Percentiles rank a stretch among this genome's conserved stretches.
phyloP scores from a whole-genome alignment of 176 grass and related monocot genomes.

The Aegilops umbellulata region DNA sequence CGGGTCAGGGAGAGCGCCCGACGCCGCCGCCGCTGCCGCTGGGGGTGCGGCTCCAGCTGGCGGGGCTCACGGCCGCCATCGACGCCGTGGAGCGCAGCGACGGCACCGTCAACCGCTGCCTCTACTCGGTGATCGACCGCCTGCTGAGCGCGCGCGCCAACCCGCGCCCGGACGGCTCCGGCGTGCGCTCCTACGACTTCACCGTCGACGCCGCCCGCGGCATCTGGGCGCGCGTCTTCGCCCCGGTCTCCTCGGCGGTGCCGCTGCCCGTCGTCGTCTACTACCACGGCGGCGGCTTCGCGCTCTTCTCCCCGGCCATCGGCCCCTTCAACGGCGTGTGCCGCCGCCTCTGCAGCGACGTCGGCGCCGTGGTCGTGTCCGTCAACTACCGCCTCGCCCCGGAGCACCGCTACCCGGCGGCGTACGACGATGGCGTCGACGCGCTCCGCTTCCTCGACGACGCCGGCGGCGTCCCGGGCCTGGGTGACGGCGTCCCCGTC shows the following conservation, averaged over 20 bases:
- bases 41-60: conserved; percentile 30
- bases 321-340: conserved; percentile 51
- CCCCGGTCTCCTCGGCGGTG: not conserved
- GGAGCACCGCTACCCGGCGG: conserved; percentile 9
- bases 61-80: conserved; percentile 22
- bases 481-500: not conserved
- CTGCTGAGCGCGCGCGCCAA: conserved; percentile 16
- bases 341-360: conserved; percentile 38
- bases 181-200: conserved; percentile 51
- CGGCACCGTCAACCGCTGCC: conserved; percentile 63
- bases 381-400: conserved; percentile 20
- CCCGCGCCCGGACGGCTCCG: conserved; percentile 27
- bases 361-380: conserved; percentile 30
- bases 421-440: conserved; percentile 14
- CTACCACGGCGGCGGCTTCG: conserved; percentile 84
- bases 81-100: conserved; percentile 36
- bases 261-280: conserved; percentile 48
- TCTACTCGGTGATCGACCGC: conserved; percentile 43
- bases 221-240: conserved; percentile 62
- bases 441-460: conserved; percentile 4
- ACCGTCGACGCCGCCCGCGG: conserved; percentile 48
- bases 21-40: conserved; percentile 27
- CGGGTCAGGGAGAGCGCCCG: not conserved
- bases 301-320: conserved; percentile 54
- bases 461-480: conserved; percentile 1